A percentile compares a stretch with the other conserved stretches of the same genome.
These are phyloP conservation scores for Dactylorhiza incarnata DNA, from an alignment of 106 monocot genomes.

Conservation along the genomic window DNA sequence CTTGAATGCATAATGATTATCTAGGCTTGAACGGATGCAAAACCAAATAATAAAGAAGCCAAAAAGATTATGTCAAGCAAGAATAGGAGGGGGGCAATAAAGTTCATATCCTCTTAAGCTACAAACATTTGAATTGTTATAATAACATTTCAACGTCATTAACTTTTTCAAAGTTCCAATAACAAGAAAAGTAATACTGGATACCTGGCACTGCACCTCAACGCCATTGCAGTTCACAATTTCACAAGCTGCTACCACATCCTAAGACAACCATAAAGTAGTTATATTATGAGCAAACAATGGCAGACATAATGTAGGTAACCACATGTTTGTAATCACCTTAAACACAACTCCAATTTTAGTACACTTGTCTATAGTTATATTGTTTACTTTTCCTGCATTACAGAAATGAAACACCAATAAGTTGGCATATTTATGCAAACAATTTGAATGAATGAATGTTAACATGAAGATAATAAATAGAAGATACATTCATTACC, in stretches of 20 bases:
- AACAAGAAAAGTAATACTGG: not conserved
- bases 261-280: conserved; percentile 26
- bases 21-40: not conserved
- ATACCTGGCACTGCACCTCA: conserved; percentile 89
- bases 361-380: conserved; percentile 80
- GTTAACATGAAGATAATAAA: not conserved
- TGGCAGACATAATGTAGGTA: not conserved
- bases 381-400: conserved; percentile 93
- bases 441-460: not conserved
- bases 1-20: not conserved
- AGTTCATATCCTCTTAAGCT: not conserved
- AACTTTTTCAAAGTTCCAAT: not conserved
- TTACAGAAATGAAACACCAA: conserved; percentile 2
- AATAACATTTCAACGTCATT: not conserved
- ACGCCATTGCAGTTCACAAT: conserved; percentile 83
- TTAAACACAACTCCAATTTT: conserved; percentile 72
- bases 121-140: not conserved
- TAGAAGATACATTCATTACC: conserved; percentile 28
- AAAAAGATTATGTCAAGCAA: not conserved
- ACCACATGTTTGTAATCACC: conserved; percentile 20
- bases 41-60: not conserved
- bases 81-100: not conserved
- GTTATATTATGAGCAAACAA: not conserved
- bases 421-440: conserved; percentile 6
- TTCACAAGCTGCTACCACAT: conserved; percentile 88